Evolutionary conservation across 176 grass and related monocot species (phyloP).

Genomic region (Pontederia crassipes): DNA sequence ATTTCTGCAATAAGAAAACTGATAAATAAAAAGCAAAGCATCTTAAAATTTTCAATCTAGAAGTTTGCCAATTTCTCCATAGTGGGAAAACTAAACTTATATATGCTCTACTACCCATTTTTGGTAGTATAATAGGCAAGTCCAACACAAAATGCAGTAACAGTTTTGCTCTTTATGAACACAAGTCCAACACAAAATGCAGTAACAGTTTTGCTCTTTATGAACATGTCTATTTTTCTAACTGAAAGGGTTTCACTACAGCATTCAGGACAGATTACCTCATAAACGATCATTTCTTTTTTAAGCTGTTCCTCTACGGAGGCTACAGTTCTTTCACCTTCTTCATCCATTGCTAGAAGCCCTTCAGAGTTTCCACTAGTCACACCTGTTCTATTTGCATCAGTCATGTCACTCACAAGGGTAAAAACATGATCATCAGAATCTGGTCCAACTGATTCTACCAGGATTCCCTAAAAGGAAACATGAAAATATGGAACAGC

Average conservation of each 20-base stretch:
- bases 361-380: constrained; percentile 37
- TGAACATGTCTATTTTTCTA: neutral
- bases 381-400: constrained; percentile 52
- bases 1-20: constrained; percentile 54
- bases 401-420: constrained; percentile 59
- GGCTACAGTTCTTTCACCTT: constrained; percentile 77
- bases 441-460: constrained; percentile 61
- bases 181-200: no score
- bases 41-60: neutral
- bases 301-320: constrained; percentile 85
- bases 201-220: neutral
- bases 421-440: constrained; percentile 59
- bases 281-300: constrained; percentile 98
- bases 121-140: no score
- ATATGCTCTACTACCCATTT: no score
- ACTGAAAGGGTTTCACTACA: constrained; percentile 1
- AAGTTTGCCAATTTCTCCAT: neutral
- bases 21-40: neutral
- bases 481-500: neutral
- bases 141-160: no score
- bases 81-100: no score
- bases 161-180: neutral
- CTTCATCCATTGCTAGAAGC: constrained; percentile 60
- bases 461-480: constrained; percentile 55
- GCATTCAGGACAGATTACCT: constrained; percentile 35